Percentiles rank a stretch among this genome's conserved stretches.
phyloP scores from a whole-genome alignment of 75 land plant genomes.

The Cupressus sempervirens region DNA sequence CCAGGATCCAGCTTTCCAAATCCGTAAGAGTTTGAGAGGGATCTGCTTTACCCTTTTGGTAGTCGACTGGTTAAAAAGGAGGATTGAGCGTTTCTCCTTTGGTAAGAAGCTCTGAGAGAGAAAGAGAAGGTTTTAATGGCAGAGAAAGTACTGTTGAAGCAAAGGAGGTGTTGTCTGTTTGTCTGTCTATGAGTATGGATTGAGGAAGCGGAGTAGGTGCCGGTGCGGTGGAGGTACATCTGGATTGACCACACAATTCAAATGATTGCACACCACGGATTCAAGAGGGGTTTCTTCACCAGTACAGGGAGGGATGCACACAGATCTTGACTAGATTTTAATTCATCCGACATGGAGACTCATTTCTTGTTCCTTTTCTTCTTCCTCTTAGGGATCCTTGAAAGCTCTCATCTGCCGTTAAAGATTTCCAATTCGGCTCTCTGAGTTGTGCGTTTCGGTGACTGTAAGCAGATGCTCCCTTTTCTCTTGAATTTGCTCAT shows the following conservation, averaged over 20 bases:
- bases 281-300: conserved; percentile 3
- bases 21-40: background rate
- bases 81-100: background rate
- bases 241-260: conserved; percentile 14
- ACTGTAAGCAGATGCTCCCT: background rate
- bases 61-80: background rate
- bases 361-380: background rate
- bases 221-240: background rate
- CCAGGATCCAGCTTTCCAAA: background rate
- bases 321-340: conserved; percentile 12
- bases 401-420: background rate
- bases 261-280: conserved; percentile 14
- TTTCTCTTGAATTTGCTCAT: background rate
- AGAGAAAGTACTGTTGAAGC: conserved; percentile 9
- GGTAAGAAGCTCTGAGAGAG: background rate
- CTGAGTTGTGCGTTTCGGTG: background rate
- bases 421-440: background rate
- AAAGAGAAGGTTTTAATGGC: conserved; percentile 6
- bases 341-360: background rate
- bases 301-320: background rate
- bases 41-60: background rate
- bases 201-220: background rate
- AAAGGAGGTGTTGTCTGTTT: background rate
- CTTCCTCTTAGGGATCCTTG: background rate
- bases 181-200: conserved; percentile 11